phyloP scores from a whole-genome alignment of 1,284 basidiomycete species.

The Peniophora sp. region DNA sequence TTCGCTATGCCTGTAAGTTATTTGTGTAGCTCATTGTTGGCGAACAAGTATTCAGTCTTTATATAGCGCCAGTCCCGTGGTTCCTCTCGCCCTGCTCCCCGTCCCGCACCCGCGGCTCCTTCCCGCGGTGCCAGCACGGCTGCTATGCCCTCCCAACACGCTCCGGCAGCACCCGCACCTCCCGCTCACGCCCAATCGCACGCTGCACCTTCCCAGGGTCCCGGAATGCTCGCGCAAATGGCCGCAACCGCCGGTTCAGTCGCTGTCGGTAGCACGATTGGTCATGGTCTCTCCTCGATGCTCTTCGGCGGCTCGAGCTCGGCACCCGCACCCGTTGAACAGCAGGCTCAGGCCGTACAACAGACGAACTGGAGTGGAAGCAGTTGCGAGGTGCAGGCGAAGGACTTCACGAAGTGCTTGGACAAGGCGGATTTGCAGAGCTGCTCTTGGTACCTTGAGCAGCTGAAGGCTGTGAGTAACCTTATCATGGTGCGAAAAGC shows the following conservation, averaged over 20 bases:
- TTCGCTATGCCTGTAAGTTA: conserved; percentile 54
- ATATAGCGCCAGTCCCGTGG: conserved; percentile 48
- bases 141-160: conserved; percentile 28
- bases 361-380: conserved; percentile 30
- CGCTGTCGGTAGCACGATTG: conserved; percentile 76
- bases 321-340: conserved; percentile 31
- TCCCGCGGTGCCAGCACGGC: conserved; percentile 30
- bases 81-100: conserved; percentile 36
- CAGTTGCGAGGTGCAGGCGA: conserved; percentile 66
- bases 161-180: conserved; percentile 25
- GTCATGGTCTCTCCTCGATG: conserved; percentile 80
- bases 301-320: conserved; percentile 62
- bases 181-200: conserved; percentile 36
- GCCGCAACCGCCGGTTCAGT: conserved; percentile 86
- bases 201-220: conserved; percentile 28
- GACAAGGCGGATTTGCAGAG: conserved; percentile 69
- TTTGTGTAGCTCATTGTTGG: background rate
- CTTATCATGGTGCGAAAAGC: background rate
- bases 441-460: conserved; percentile 78
- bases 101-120: conserved; percentile 30
- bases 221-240: conserved; percentile 75
- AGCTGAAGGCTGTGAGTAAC: conserved; percentile 68
- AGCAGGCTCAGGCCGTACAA: conserved; percentile 39
- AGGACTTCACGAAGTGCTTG: conserved; percentile 73
- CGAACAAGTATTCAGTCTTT: conserved; percentile 15